phyloP scores from a whole-genome alignment of 1,284 basidiomycete species.

The Ganoderma sp. region DNA sequence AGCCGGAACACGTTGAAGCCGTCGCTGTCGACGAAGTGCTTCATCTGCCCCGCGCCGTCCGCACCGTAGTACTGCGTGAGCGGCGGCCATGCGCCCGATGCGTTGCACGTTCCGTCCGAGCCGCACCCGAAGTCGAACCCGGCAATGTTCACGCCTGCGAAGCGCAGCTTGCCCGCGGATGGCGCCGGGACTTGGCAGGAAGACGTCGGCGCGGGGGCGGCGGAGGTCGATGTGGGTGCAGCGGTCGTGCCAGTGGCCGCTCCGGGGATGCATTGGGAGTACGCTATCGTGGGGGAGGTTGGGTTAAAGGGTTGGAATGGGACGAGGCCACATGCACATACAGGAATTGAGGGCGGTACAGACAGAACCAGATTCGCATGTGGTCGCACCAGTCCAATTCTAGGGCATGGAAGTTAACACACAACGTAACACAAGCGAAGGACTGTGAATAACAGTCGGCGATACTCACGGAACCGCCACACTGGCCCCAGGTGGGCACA shows the following conservation, averaged over 20 bases:
- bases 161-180: constrained; percentile 35
- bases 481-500: constrained; percentile 32
- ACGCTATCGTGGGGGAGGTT: constrained; percentile 28
- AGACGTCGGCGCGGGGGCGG: constrained; percentile 21
- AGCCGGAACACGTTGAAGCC: constrained; percentile 58
- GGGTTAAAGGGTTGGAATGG: background rate
- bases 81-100: constrained; percentile 51
- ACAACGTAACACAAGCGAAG: background rate
- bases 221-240: constrained; percentile 11
- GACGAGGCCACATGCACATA: constrained; percentile 19
- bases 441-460: no score
- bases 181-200: constrained; percentile 28
- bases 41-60: constrained; percentile 59
- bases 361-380: constrained; percentile 45
- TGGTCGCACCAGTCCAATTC: constrained; percentile 49
- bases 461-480: constrained; percentile 37
- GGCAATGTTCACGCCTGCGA: constrained; percentile 51
- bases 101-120: constrained; percentile 48
- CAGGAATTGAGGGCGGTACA: constrained; percentile 40
- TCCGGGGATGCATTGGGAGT: constrained; percentile 41
- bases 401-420: constrained; percentile 14
- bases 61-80: constrained; percentile 50
- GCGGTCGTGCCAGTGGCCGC: constrained; percentile 28
- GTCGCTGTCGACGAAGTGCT: constrained; percentile 58
- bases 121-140: constrained; percentile 57